These are phyloP conservation scores for Paraphoma chrysanthemicola DNA, from an alignment of 2,329 filamentous ascomycete species.

Conservation along the genomic window DNA sequence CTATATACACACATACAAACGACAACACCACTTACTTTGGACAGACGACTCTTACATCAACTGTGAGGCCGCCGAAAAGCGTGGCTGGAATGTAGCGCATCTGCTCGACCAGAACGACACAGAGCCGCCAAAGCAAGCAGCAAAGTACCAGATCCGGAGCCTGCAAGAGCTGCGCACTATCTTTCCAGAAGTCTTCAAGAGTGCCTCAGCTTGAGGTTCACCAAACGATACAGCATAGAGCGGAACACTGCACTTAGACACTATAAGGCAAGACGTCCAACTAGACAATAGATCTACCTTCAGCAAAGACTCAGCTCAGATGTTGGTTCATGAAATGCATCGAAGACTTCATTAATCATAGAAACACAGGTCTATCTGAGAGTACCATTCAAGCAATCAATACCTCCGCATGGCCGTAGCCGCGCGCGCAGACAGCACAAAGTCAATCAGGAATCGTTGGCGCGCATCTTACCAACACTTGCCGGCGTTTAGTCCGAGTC, in stretches of 20 bases:
- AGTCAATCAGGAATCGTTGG: too few species aligned
- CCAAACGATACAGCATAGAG: neutral
- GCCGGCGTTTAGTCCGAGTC: slow-evolving; percentile 41
- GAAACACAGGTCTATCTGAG: neutral
- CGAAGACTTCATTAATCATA: neutral
- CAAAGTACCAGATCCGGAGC: slow-evolving; percentile 76
- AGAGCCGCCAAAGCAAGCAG: slow-evolving; percentile 68
- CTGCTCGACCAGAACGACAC: slow-evolving; percentile 79
- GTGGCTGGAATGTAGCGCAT: slow-evolving; percentile 88
- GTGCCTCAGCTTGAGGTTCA: slow-evolving; percentile 4
- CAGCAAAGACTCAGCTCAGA: neutral
- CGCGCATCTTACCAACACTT: neutral
- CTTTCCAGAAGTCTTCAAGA: slow-evolving; percentile 88
- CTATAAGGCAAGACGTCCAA: neutral
- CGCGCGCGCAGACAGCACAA: neutral
- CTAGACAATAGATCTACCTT: neutral
- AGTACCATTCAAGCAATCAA: neutral
- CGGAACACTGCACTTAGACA: too few species aligned
- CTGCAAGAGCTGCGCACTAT: slow-evolving; percentile 76
- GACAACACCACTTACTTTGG: slow-evolving; percentile 11
- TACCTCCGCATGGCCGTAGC: neutral
- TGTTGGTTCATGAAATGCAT: neutral
- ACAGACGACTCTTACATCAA: slow-evolving; percentile 88
- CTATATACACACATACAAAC: neutral
- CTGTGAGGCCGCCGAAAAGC: slow-evolving; percentile 74